Conservation (phyloP, 2,329 filamentous ascomycete species). For the Penicillium carneum region DNA sequence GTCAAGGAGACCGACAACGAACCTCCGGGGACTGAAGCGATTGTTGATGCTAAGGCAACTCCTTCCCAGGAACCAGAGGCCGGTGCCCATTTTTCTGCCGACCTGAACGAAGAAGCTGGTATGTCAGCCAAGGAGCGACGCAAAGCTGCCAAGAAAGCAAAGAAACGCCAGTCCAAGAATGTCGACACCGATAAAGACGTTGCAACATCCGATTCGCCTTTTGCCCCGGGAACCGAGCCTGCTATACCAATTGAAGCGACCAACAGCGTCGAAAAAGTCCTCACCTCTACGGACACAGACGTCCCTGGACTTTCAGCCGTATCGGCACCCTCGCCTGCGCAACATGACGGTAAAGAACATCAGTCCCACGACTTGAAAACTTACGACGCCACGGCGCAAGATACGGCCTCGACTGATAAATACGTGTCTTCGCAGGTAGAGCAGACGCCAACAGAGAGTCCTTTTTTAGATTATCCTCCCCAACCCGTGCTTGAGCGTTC, state of each 20-base stretch:
- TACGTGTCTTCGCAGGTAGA: conserved; percentile 55
- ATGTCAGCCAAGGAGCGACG: conserved; percentile 52
- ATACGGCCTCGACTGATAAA: conserved; percentile 55
- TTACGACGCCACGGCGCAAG: conserved; percentile 47
- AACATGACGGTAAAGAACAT: conserved; percentile 56
- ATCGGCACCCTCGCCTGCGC: conserved; percentile 45
- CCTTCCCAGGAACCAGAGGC: conserved; percentile 15
- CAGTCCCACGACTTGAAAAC: conserved; percentile 52
- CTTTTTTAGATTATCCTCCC: conserved; percentile 44
- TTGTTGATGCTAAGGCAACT: conserved; percentile 12
- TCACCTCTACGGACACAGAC: conserved; percentile 29
- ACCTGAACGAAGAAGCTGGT: conserved; percentile 32
- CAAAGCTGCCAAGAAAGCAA: conserved; percentile 60
- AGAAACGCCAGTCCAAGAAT: conserved; percentile 46
- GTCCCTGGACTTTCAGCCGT: conserved; percentile 35
- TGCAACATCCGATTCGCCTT: conserved; percentile 9
- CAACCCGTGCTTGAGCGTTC: conserved; percentile 41
- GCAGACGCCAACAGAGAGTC: conserved; percentile 44
- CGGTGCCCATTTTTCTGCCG: conserved; percentile 2
- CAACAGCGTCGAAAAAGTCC: conserved; percentile 24
- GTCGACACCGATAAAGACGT: conserved; percentile 34
- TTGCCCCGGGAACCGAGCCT: conserved; percentile 25
- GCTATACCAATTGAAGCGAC: conserved; percentile 11
- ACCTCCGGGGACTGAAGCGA: conserved; percentile 5
- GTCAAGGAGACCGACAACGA: conserved; percentile 19